Conservation (phyloP, 2,329 filamentous ascomycete species). For the Colletotrichum tabaci region DNA sequence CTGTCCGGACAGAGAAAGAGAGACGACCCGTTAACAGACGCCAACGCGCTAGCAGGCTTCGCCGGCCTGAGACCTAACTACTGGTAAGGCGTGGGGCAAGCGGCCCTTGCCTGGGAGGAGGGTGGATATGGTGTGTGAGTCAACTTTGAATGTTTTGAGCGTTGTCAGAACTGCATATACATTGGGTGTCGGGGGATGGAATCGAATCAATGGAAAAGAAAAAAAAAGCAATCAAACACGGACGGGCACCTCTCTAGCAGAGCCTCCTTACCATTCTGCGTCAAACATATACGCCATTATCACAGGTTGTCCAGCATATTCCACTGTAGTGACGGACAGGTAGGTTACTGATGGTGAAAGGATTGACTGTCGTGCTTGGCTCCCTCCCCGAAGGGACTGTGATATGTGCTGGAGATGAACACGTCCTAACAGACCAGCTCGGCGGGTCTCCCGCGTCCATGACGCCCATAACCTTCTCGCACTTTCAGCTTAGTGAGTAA, state of each 20-base stretch:
- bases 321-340: background rate
- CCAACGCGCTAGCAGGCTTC: constrained; percentile 68
- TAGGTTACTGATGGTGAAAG: no score
- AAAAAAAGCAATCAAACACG: constrained; percentile 10
- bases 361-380: no score
- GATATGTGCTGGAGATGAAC: no score
- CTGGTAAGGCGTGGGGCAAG: constrained; percentile 59
- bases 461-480: no score
- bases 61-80: constrained; percentile 72
- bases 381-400: no score
- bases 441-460: no score
- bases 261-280: background rate
- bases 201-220: background rate
- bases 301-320: background rate
- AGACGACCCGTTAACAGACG: constrained; percentile 69
- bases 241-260: constrained; percentile 19
- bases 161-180: constrained; percentile 41
- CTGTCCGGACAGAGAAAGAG: constrained; percentile 80
- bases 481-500: no score
- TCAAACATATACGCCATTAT: no score
- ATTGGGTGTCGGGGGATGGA: constrained; percentile 24
- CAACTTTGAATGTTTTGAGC: constrained; percentile 33
- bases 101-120: background rate
- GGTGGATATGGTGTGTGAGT: background rate
- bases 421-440: no score